Base-by-base conservation (phyloP, 140 eudicot species). In the Oenanthe javanica region DNA sequence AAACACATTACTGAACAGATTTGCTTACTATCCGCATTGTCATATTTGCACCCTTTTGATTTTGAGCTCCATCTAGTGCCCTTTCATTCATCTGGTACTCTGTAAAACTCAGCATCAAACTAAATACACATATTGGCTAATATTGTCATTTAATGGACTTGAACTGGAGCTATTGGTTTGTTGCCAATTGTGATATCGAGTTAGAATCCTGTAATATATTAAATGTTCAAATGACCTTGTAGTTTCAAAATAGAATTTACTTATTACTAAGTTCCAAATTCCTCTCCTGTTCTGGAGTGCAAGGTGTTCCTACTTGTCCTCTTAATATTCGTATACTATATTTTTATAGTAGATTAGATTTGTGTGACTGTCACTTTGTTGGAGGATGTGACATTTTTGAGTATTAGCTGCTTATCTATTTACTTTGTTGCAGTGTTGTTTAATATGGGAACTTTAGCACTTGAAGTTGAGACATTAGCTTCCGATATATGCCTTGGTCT, bases 381-480 rank as follows among this genome's bases (percentile, higher is more conserved):
- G 45, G 4, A 67, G 69, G 69, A 27, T 2, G 9, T 67, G 76
- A 2, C 48, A 2, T 5, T 31, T 40, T 13, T 40, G 0, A 6
- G 16, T 31, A 10, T 12, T 12, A 71, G 40, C 8, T 36, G 49
- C 76, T 71, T 31, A 71, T n/a, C 8, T 2, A 15, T 9, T 43
- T 54, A n/a, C 13, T 4, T 19, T 57, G 42, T 25, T 72, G 84
- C 85, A 85, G 89, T 75, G 69, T 79, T 81, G 87, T 79, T 80
- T 77, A 9, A 52, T 75, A 84, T 86, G 88, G 98, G 84, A 83
- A 86, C 88, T 75, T 82, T 88, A 85, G 92, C 88, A 48, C 85
- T 82, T 46, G 90, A 87, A 72, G 75, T 83, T n/a, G 86, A 87
- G 83, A 77, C 31, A 38, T 59, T 78, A n/a, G 79, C 83, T 81